Conservation (phyloP, 768 basidiomycete genomes). For the Hygrocybe coccinea region DNA sequence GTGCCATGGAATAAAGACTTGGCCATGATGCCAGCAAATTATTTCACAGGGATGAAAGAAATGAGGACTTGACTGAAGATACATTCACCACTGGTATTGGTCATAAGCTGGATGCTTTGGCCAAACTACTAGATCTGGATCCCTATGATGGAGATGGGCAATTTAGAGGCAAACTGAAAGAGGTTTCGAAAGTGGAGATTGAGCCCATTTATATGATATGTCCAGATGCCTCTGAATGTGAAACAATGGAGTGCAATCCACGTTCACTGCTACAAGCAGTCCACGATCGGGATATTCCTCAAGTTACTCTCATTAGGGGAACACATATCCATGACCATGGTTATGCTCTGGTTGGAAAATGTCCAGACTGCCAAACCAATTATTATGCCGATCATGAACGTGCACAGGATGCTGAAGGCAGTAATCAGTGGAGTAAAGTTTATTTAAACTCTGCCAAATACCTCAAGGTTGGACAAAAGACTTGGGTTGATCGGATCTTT, state of each 20-base stretch:
- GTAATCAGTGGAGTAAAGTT: background rate
- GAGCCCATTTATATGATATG: background rate
- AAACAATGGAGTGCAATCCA: background rate
- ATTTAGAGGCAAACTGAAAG: background rate
- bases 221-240: background rate
- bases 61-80: background rate
- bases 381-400: constrained; percentile 21
- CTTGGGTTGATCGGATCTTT: constrained; percentile 16
- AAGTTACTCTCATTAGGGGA: background rate
- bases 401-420: background rate
- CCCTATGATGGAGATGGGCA: background rate
- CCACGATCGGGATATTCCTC: background rate
- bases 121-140: background rate
- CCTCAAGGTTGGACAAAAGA: constrained; percentile 10
- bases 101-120: background rate
- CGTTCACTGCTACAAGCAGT: background rate
- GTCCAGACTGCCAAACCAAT: constrained; percentile 10
- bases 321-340: background rate
- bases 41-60: background rate
- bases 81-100: background rate
- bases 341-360: constrained; percentile 15
- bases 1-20: background rate
- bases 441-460: constrained; percentile 13
- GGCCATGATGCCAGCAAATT: background rate
- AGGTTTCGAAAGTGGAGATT: background rate